phyloP scores from a whole-genome alignment of 1,284 basidiomycete species.

The Tilletia walkeri region DNA sequence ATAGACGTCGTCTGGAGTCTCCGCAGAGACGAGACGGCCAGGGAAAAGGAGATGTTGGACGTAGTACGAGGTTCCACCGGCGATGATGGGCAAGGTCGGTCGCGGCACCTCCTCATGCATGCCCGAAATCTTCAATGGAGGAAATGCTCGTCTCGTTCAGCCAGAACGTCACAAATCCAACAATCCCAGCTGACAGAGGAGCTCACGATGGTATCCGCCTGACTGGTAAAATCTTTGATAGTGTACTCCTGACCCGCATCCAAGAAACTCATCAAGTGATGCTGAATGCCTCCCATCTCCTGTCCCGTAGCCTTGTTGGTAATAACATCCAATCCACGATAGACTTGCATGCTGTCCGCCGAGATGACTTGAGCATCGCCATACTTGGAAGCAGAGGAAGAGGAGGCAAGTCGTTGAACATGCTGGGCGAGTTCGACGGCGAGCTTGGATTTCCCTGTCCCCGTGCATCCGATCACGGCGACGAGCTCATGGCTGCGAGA shows the following conservation, averaged over 20 bases:
- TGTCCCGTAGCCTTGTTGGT: conserved; percentile 85
- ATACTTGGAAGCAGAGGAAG: conserved; percentile 4
- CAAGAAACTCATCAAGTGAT: conserved; percentile 85
- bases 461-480: conserved; percentile 88
- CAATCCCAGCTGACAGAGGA: conserved; percentile 50
- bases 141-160: too few relatives aligned
- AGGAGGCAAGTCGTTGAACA: conserved; percentile 18
- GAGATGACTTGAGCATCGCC: conserved; percentile 69
- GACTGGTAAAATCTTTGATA: conserved; percentile 50
- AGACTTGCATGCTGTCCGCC: conserved; percentile 97
- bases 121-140: conserved; percentile 65
- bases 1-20: not conserved
- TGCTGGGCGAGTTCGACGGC: conserved; percentile 80
- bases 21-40: conserved; percentile 47
- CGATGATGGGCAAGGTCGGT: conserved; percentile 76
- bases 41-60: conserved; percentile 76
- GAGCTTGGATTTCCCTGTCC: conserved; percentile 92
- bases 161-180: too few relatives aligned
- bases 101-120: conserved; percentile 60
- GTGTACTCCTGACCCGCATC: conserved; percentile 80
- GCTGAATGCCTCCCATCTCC: conserved; percentile 78
- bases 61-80: conserved; percentile 96
- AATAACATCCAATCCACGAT: conserved; percentile 86
- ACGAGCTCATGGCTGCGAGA: conserved; percentile 59
- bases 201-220: conserved; percentile 43